Evolutionary conservation across 495 filamentous ascomycete genomes (phyloP), one percentile per base, ranked within the genome.

Genomic region (Xylaria grammica): DNA sequence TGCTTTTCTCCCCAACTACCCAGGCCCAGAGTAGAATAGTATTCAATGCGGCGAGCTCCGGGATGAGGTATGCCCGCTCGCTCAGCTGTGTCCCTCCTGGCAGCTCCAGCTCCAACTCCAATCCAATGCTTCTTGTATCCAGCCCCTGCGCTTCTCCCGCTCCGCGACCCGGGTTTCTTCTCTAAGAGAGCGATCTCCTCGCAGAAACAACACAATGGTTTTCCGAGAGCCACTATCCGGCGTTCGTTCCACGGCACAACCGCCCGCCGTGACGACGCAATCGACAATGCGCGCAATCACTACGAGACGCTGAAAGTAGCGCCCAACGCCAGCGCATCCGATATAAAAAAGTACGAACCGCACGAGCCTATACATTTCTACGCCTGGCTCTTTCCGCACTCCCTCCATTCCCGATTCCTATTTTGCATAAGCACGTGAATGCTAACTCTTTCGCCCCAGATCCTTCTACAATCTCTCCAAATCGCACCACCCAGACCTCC

Each of bases 401-500:
- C 17, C 19, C 22, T 48, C 9, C 58, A 58, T 49, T 36, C 36
- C 11, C 27, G 5, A 40, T n/a, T 13, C 27, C 1, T n/a, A n/a
- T n/a, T n/a, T n/a, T n/a, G n/a, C n/a, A n/a, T n/a, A n/a, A n/a
- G n/a, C n/a, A n/a, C n/a, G n/a, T n/a, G n/a, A n/a, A n/a, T n/a
- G n/a, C n/a, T n/a, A n/a, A n/a, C n/a, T n/a, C n/a, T n/a, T n/a
- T n/a, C n/a, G n/a, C n/a, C 42, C 13, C 58, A 75, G 38, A 63
- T 88, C 93, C 82, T 99, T 96, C 86, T 97, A 96, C 85, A 70
- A 81, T 67, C 90, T 99, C 74, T 97, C 93, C 77, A 95, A 97
- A 78, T 76, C 80, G 54, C 90, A 97, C 86, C 95, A 99, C 81
- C 95, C 95, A 15, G 95, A 99, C 85, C 89, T 85, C 77, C 95